These are phyloP conservation scores for Silene uniflora DNA, from an alignment of 148 eudicot species.

Conservation along the genomic window DNA sequence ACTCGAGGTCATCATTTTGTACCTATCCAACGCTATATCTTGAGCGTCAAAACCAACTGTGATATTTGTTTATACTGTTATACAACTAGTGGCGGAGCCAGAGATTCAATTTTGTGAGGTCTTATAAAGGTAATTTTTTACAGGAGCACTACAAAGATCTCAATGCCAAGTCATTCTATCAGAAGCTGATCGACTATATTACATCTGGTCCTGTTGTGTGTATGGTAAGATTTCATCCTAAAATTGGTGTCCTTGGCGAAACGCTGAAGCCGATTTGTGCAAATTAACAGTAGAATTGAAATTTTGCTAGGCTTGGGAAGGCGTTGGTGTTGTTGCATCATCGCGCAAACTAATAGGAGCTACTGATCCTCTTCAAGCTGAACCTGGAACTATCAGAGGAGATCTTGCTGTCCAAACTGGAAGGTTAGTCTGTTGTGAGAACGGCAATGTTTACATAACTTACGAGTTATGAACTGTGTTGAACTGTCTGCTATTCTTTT, in stretches of 20 bases:
- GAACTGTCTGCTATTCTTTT: neutral
- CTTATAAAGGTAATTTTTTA: slow-evolving; percentile 10
- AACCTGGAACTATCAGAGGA: slow-evolving; percentile 97
- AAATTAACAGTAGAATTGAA: slow-evolving; percentile 39
- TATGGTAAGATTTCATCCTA: slow-evolving; percentile 53
- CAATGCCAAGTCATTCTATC: slow-evolving; percentile 76
- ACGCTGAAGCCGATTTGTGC: neutral
- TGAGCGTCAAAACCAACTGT: no score
- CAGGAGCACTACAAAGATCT: slow-evolving; percentile 98
- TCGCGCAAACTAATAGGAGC: slow-evolving; percentile 84
- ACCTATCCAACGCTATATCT: no score
- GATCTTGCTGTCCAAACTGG: slow-evolving; percentile 80
- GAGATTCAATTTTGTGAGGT: neutral
- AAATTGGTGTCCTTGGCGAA: neutral
- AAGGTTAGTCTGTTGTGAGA: no score
- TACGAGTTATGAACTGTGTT: neutral
- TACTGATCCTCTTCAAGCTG: slow-evolving; percentile 95
- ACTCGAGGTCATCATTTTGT: no score
- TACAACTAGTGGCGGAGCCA: no score
- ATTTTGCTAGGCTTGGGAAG: neutral
- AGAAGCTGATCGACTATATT: slow-evolving; percentile 71
- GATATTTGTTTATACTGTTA: no score
- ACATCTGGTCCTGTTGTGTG: slow-evolving; percentile 97
- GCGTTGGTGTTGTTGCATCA: no score
- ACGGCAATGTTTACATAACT: neutral